Base-by-base conservation (phyloP, 768 basidiomycete species). In the Calocera viscosa region DNA sequence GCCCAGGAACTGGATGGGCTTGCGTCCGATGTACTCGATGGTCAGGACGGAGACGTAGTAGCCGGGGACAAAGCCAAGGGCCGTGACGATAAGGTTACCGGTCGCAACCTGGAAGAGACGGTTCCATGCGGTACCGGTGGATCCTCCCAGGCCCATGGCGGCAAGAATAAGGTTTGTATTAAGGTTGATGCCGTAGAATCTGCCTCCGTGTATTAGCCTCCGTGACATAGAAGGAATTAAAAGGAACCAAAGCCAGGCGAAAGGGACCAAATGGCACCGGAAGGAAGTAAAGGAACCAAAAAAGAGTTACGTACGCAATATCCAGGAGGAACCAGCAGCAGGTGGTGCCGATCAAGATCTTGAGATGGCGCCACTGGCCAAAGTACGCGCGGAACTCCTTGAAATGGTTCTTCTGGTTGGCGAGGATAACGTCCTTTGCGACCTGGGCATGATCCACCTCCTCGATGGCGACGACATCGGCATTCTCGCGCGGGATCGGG, bases 271-370 rank as follows among this genome's bases (percentile, higher is more conserved):
- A n/a, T n/a, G n/a, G n/a, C n/a, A n/a, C n/a, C n/a, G n/a, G n/a
- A n/a, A n/a, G n/a, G n/a, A n/a, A n/a, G n/a, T n/a, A n/a, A n/a
- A n/a, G n/a, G n/a, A n/a, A n/a, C n/a, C n/a, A n/a, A n/a, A n/a
- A n/a, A n/a, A n/a, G n/a, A n/a, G n/a, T n/a, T n/a, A n/a, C n/a
- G n/a, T n/a, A n/a, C 82, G 88, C 85, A 35, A 90, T 81, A 70
- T 90, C 89, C 34, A 90, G 80, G 26, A 90, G 72, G 78, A 91
- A 89, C 90, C 90, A 91, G 69, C 83, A 86, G 47, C 73, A 30
- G 66, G 81, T 82, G 0, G 89, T 90, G 12, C 85, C 89, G 53
- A 91, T 77, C 14, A 91, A 77, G 24, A 85, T 74, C 71, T 86
- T 87, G 1, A 80, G 77, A 66, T 91, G 87, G 3, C 82, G 77